These are phyloP conservation scores for Naegleria lovaniensis DNA, from an alignment of 208 protist genomes.

Conservation along the genomic window DNA sequence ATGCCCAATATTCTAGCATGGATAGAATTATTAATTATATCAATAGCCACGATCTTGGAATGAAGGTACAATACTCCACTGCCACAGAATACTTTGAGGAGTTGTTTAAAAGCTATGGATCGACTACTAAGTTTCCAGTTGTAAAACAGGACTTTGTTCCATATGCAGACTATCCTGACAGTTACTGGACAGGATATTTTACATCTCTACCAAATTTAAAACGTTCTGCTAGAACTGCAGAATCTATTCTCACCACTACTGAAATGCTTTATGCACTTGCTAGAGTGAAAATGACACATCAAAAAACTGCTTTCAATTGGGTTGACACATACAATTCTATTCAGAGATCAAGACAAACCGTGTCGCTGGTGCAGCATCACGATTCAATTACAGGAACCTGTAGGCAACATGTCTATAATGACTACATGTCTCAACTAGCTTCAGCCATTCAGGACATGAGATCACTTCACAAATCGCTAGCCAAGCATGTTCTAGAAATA, in stretches of 20 bases:
- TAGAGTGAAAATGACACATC: not conserved
- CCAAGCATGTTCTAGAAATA: not conserved
- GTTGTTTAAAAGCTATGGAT: slow-evolving; percentile 21
- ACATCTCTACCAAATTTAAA: slow-evolving; percentile 46
- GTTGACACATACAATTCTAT: not conserved
- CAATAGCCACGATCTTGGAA: slow-evolving; percentile 23
- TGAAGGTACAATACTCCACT: slow-evolving; percentile 39
- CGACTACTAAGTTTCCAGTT: slow-evolving; percentile 31
- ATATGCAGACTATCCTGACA: slow-evolving; percentile 52
- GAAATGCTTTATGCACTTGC: slow-evolving; percentile 36
- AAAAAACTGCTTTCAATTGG: not conserved
- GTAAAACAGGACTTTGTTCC: slow-evolving; percentile 54
- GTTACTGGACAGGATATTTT: slow-evolving; percentile 54
- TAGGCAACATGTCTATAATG: slow-evolving; percentile 35
- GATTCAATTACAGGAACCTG: slow-evolving; percentile 42
- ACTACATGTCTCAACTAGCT: slow-evolving; percentile 31
- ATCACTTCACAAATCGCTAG: not conserved
- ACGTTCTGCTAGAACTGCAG: slow-evolving; percentile 14
- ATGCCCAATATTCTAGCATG: slow-evolving; percentile 50
- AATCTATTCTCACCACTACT: slow-evolving; percentile 24
- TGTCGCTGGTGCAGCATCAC: slow-evolving; percentile 35
- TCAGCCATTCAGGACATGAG: not conserved
- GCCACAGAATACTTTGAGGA: slow-evolving; percentile 48
- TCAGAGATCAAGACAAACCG: not conserved
- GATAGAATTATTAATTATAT: slow-evolving; percentile 44